phyloP scores from a whole-genome alignment of 352 stramenopile species.

The Phytophthora megakarya region DNA sequence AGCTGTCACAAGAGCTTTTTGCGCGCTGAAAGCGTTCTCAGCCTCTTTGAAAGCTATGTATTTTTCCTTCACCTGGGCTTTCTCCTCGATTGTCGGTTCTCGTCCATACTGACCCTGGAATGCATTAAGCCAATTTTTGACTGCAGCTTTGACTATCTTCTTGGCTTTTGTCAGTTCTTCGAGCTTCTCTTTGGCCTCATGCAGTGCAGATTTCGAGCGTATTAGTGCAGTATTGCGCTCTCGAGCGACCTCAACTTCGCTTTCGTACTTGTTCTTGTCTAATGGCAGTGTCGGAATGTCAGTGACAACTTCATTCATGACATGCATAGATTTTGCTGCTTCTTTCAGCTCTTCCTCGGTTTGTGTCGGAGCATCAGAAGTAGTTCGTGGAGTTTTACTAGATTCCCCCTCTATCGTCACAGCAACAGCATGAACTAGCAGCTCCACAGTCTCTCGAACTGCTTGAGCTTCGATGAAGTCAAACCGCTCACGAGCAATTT shows the following conservation, averaged over 20 bases:
- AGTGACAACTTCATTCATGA: background rate
- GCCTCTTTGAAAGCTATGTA: slow-evolving; percentile 79
- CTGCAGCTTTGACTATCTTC: slow-evolving; percentile 53
- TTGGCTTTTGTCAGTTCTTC: slow-evolving; percentile 47
- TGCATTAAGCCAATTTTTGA: slow-evolving; percentile 69
- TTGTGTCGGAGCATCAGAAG: slow-evolving; percentile 18
- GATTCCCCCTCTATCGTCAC: slow-evolving; percentile 38
- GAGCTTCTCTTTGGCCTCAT: slow-evolving; percentile 40
- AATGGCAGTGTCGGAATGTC: slow-evolving; percentile 10
- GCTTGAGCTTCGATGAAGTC: slow-evolving; percentile 43
- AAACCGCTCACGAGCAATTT: slow-evolving; percentile 34
- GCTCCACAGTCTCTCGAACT: slow-evolving; percentile 50
- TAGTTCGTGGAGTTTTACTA: slow-evolving; percentile 6
- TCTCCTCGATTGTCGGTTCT: slow-evolving; percentile 79
- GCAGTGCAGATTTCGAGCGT: slow-evolving; percentile 49
- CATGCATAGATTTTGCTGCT: background rate
- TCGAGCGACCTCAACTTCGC: slow-evolving; percentile 45
- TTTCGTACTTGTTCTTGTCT: slow-evolving; percentile 49
- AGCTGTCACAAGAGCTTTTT: slow-evolving; percentile 43
- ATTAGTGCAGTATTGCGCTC: slow-evolving; percentile 49
- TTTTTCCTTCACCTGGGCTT: slow-evolving; percentile 74
- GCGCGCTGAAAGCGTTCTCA: slow-evolving; percentile 53
- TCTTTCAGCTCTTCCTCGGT: slow-evolving; percentile 12
- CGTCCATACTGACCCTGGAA: slow-evolving; percentile 56
- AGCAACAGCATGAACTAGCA: slow-evolving; percentile 41